Evolutionary conservation across 2,329 filamentous ascomycete genomes (phyloP).

Genomic region (Lasiodiplodia theobromae): DNA sequence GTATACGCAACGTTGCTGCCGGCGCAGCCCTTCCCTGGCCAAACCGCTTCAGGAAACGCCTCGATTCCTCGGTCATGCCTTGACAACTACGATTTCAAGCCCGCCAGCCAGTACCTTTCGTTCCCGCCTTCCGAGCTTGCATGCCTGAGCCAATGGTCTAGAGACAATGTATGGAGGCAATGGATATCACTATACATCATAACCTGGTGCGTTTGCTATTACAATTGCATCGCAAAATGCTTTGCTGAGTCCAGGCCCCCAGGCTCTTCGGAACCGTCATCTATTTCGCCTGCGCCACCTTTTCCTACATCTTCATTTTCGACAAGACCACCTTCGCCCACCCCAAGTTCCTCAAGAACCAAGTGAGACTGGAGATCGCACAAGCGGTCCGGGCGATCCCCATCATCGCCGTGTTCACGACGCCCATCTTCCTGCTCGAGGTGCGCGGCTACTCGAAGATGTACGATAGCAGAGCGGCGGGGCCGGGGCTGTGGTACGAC

Average conservation of each 20-base stretch:
- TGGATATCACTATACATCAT: slow-evolving; percentile 78
- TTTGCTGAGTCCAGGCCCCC: not conserved
- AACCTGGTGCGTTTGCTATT: slow-evolving; percentile 70
- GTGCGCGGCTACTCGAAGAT: slow-evolving; percentile 57
- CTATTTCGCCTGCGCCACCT: slow-evolving; percentile 35
- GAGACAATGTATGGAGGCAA: slow-evolving; percentile 82
- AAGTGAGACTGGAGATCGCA: slow-evolving; percentile 54
- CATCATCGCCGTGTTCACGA: slow-evolving; percentile 54
- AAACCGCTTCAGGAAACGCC: slow-evolving; percentile 63
- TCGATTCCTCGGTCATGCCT: slow-evolving; percentile 40
- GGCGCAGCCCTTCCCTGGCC: slow-evolving; percentile 58
- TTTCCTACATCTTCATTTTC: slow-evolving; percentile 42
- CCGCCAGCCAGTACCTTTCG: slow-evolving; percentile 73
- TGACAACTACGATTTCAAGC: slow-evolving; percentile 69
- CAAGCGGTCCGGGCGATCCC: slow-evolving; percentile 54
- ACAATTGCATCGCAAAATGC: not conserved
- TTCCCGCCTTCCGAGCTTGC: slow-evolving; percentile 76
- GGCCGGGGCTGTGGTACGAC: slow-evolving; percentile 45
- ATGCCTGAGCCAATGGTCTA: slow-evolving; percentile 77
- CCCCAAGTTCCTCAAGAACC: slow-evolving; percentile 58
- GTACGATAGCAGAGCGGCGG: slow-evolving; percentile 49
- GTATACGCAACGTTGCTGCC: slow-evolving; percentile 75
- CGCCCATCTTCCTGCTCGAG: slow-evolving; percentile 57
- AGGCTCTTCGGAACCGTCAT: slow-evolving; percentile 20
- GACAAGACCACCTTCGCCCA: slow-evolving; percentile 56